Evolutionary conservation across 2,329 filamentous ascomycete species (phyloP).

Genomic region (Leptographium lundbergii): DNA sequence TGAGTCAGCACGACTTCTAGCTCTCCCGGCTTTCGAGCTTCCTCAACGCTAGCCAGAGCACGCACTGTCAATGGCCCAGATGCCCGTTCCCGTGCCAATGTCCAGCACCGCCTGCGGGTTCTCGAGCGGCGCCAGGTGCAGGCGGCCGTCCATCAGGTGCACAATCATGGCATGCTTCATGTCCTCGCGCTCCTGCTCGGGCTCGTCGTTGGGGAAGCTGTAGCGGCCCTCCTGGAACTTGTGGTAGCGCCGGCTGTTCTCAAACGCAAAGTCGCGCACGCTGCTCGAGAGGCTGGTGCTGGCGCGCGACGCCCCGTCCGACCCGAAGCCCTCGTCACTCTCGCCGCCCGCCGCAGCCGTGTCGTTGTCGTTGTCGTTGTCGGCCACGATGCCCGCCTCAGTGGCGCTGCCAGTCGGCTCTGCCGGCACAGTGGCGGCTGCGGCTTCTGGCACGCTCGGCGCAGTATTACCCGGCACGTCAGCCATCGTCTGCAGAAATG

Average conservation of each 20-base stretch:
- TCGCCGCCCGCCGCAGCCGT: too few species aligned
- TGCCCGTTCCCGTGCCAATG: constrained; percentile 2
- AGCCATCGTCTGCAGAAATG: too few species aligned
- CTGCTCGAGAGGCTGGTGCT: neutral
- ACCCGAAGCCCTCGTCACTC: too few species aligned
- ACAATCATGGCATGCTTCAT: constrained; percentile 40
- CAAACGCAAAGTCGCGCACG: constrained; percentile 15
- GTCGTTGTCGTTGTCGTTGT: too few species aligned
- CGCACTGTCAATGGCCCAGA: constrained; percentile 20
- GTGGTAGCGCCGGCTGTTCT: constrained; percentile 18
- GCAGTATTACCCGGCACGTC: too few species aligned
- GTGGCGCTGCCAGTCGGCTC: too few species aligned
- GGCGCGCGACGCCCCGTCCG: too few species aligned
- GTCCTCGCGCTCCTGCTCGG: constrained; percentile 30
- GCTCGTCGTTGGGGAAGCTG: constrained; percentile 25
- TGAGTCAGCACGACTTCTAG: neutral
- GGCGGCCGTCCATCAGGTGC: neutral
- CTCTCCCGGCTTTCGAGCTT: too few species aligned
- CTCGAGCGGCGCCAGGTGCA: neutral
- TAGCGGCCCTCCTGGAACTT: constrained; percentile 16
- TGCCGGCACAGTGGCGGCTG: too few species aligned
- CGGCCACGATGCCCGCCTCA: too few species aligned
- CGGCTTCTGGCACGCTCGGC: too few species aligned
- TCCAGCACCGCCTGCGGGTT: constrained; percentile 2
- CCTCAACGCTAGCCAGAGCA: too few species aligned